These are phyloP conservation scores for Fomitiporia mediterranea DNA, from an alignment of 1,284 basidiomycete genomes.

Conservation along the genomic window DNA sequence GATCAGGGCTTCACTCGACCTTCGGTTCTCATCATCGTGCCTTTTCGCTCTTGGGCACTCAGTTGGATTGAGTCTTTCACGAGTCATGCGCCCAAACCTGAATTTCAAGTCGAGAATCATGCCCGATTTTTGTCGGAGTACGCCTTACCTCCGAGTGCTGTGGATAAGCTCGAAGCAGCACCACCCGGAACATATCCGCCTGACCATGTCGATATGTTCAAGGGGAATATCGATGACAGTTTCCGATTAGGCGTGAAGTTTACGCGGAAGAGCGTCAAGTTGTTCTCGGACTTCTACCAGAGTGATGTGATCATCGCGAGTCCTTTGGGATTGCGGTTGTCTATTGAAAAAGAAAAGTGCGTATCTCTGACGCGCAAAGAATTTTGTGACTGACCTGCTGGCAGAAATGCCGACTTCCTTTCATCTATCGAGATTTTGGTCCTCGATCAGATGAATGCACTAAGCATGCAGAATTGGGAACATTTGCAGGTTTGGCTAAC, in stretches of 20 bases:
- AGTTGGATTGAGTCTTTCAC: constrained; percentile 72
- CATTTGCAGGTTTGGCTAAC: constrained; percentile 72
- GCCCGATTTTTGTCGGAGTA: constrained; percentile 82
- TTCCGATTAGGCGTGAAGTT: constrained; percentile 92
- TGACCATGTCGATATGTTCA: constrained; percentile 93
- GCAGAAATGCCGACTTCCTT: constrained; percentile 82
- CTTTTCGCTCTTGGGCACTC: constrained; percentile 87
- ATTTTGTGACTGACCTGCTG: background rate
- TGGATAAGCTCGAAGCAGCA: constrained; percentile 78
- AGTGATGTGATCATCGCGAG: constrained; percentile 92
- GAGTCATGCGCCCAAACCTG: constrained; percentile 58
- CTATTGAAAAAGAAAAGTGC: constrained; percentile 91
- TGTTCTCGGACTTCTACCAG: constrained; percentile 87
- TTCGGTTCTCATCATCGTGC: constrained; percentile 86
- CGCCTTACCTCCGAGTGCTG: constrained; percentile 69
- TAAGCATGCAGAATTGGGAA: constrained; percentile 99
- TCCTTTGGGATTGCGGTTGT: constrained; percentile 87
- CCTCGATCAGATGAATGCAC: constrained; percentile 90
- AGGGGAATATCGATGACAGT: constrained; percentile 96
- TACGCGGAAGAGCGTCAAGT: constrained; percentile 83
- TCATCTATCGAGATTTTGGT: constrained; percentile 92
- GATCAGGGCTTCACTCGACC: constrained; percentile 99
- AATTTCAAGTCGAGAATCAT: constrained; percentile 81
- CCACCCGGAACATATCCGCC: constrained; percentile 75
- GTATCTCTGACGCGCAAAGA: constrained; percentile 25